Conservation (phyloP, 2,329 filamentous ascomycete genomes). For the Colletotrichum sp. region DNA sequence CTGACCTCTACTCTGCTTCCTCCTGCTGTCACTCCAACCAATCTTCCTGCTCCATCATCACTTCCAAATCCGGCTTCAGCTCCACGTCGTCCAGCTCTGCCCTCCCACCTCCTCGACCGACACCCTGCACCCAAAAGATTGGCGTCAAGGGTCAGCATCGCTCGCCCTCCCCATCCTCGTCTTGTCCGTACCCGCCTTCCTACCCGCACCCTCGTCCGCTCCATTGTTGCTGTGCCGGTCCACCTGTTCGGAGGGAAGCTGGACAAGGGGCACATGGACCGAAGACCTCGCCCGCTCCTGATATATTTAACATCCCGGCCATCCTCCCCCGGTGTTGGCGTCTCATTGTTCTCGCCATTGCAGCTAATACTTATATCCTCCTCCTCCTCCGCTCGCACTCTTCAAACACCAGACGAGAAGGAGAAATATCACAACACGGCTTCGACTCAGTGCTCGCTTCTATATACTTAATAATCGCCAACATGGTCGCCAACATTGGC, state of each 20-base stretch:
- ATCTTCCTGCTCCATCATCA: neutral
- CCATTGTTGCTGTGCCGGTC: constrained; percentile 3
- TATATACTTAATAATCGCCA: constrained; percentile 7
- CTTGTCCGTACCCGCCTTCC: constrained; percentile 1
- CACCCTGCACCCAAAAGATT: constrained; percentile 5
- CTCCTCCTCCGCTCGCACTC: neutral
- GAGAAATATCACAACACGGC: neutral
- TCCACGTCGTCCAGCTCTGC: neutral
- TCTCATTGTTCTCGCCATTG: neutral
- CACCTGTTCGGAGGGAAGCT: constrained; percentile 2
- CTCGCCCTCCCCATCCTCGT: neutral
- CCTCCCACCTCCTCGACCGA: neutral
- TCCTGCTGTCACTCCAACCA: neutral
- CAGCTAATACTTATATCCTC: constrained; percentile 13
- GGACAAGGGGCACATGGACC: constrained; percentile 18
- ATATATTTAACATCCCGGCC: constrained; percentile 17
- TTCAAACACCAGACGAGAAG: neutral
- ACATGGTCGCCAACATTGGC: constrained; percentile 21
- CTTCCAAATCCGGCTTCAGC: neutral
- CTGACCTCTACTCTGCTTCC: neutral
- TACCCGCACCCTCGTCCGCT: neutral
- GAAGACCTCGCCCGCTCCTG: neutral
- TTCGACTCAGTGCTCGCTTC: neutral
- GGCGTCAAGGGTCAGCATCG: constrained; percentile 2
- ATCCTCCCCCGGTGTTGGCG: neutral